Base-by-base conservation (phyloP, 2,329 filamentous ascomycete species). In the Colletotrichum abscissum region DNA sequence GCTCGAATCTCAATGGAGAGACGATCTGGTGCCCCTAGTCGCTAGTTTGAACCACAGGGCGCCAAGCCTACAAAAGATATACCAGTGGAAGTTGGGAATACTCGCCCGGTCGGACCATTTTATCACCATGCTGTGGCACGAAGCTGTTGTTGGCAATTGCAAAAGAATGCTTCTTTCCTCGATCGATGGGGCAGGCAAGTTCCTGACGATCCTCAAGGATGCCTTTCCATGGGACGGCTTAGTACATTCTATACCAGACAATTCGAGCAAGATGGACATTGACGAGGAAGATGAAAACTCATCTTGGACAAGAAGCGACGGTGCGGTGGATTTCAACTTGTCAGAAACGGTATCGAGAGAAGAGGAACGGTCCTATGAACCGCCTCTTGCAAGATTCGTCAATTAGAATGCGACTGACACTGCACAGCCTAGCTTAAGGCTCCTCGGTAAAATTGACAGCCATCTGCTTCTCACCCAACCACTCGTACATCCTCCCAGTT, bases 401-500 rank as follows among this genome's bases (percentile, higher is more conserved):
- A 5, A 5, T 5, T 46, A 5, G 38, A 5, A 7, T 5, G 38
- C 11, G 35, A 14, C 4, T 5, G 35, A 1, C 14, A 0, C 19
- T 46, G 42, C 42, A 4, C 4, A 4, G 1, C 2, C 19, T n/a
- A 0, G 4, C 1, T 49, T 0, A n/a, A n/a, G 7, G 19, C 8
- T 49, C 42, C 4, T 49, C 38, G 38, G 8, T 8, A 1, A 28
- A 28, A 26, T 28, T 1, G 2, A 55, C 1, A 24, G 4, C 52
- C n/a, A 16, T 16, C 4, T 22, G 42, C 52, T 24, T 24, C 52
- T 55, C 52, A 1, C 7, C 11, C n/a, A 26, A 1, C 69, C 63
- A 71, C 1, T 67, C 26, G 7, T 67, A 46, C 33, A 67, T 0
- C 5, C 68, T 42, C 4, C 68, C 42, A 4, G 62, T 59, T 55